phyloP scores from a whole-genome alignment of 2,329 filamentous ascomycete species.

The Cytospora piceae region DNA sequence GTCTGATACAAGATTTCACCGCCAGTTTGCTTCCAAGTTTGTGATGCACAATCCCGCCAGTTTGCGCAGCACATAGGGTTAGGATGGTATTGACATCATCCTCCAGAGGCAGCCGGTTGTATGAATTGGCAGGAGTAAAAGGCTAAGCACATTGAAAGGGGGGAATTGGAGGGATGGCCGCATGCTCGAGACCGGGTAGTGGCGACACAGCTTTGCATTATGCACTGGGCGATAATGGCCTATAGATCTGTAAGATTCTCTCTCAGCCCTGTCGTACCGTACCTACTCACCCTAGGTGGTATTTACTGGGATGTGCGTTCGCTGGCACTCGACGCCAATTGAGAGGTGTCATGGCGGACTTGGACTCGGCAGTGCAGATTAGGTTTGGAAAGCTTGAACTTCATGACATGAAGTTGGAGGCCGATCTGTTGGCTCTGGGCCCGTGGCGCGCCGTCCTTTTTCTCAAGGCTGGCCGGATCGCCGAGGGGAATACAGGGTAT shows the following conservation, averaged over 20 bases:
- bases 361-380: slow-evolving; percentile 4
- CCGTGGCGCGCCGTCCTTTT: slow-evolving; percentile 23
- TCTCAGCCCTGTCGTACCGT: slow-evolving; percentile 9
- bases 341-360: neutral
- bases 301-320: neutral
- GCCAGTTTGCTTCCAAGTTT: slow-evolving; percentile 26
- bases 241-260: neutral
- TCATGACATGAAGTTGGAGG: neutral
- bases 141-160: slow-evolving; percentile 19
- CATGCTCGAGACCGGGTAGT: slow-evolving; percentile 31
- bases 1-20: slow-evolving; percentile 16
- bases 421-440: slow-evolving; percentile 9
- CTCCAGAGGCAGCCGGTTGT: slow-evolving; percentile 7
- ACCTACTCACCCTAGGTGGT: neutral
- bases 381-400: slow-evolving; percentile 7
- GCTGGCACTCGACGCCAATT: too few relatives aligned
- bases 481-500: slow-evolving; percentile 14
- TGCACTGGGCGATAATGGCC: slow-evolving; percentile 1
- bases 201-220: slow-evolving; percentile 1
- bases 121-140: slow-evolving; percentile 23
- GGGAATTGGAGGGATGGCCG: slow-evolving; percentile 32
- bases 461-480: slow-evolving; percentile 18
- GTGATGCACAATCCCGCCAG: slow-evolving; percentile 17
- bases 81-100: neutral
- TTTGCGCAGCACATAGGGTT: slow-evolving; percentile 22